phyloP scores from a whole-genome alignment of 345 rosid genomes.

The Firmiana major region DNA sequence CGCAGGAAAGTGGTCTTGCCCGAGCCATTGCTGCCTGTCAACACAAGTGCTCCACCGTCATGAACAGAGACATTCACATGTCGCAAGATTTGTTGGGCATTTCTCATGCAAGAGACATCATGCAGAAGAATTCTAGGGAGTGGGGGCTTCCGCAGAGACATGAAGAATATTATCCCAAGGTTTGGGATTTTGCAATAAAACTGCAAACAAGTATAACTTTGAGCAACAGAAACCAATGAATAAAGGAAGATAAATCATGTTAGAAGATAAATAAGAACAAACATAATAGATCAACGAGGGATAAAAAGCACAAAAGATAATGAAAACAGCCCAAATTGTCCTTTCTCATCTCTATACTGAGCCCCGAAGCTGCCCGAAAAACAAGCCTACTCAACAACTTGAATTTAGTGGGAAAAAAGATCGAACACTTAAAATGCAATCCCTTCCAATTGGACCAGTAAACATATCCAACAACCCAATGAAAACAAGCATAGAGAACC shows the following conservation, averaged over 20 bases:
- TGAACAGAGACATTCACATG: conserved; percentile 71
- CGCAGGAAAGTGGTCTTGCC: conserved; percentile 79
- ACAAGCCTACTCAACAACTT: neutral
- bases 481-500: neutral
- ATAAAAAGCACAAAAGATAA: neutral
- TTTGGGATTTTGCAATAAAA: neutral
- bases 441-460: neutral
- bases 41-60: conserved; percentile 81
- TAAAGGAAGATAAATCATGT: neutral
- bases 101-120: conserved; percentile 95
- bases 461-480: neutral
- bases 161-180: conserved; percentile 2
- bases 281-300: neutral
- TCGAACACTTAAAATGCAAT: neutral
- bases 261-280: neutral
- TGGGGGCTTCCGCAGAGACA: conserved; percentile 61
- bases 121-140: conserved; percentile 70
- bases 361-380: neutral
- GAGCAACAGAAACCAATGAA: neutral
- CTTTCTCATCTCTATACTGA: neutral
- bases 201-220: neutral
- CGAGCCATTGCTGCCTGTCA: conserved; percentile 76
- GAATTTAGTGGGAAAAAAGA: neutral
- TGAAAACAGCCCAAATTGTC: neutral
- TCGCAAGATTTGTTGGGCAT: conserved; percentile 71